Evolutionary conservation across 768 basidiomycete species (phyloP).

Genomic region (Candolleomyces aberdarensis): DNA sequence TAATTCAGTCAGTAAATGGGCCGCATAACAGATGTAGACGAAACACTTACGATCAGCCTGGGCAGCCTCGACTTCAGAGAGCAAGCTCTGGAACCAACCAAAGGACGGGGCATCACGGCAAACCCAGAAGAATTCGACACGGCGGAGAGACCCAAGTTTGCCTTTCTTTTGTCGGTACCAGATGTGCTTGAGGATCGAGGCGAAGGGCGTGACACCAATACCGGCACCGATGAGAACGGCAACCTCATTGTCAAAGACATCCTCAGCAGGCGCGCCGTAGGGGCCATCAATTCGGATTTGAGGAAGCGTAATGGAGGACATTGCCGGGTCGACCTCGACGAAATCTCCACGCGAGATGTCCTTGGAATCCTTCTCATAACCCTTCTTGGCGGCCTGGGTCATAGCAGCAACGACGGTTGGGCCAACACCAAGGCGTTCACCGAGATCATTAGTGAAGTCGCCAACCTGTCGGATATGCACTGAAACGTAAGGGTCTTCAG

Average conservation of each 20-base stretch:
- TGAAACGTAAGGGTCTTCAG: conserved; percentile 90
- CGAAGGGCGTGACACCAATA: conserved; percentile 95
- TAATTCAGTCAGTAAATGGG: conserved; percentile 11
- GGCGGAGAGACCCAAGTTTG: conserved; percentile 72
- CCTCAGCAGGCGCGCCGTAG: conserved; percentile 91
- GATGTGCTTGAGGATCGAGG: conserved; percentile 91
- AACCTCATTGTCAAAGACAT: conserved; percentile 82
- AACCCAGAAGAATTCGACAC: conserved; percentile 95
- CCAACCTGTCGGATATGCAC: conserved; percentile 93
- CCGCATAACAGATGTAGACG: neutral
- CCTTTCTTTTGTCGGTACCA: conserved; percentile 89
- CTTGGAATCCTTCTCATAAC: conserved; percentile 56
- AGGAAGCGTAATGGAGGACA: conserved; percentile 56
- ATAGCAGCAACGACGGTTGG: conserved; percentile 73
- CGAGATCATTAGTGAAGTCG: conserved; percentile 81
- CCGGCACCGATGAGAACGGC: conserved; percentile 92
- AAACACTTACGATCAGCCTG: conserved; percentile 78
- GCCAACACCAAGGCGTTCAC: conserved; percentile 81
- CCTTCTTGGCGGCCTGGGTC: conserved; percentile 78
- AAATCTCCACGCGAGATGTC: conserved; percentile 68
- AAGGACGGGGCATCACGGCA: conserved; percentile 95
- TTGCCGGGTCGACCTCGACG: conserved; percentile 66
- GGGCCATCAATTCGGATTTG: conserved; percentile 82
- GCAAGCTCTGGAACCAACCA: conserved; percentile 91
- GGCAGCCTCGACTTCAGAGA: conserved; percentile 85